Evolutionary conservation across 2,329 filamentous ascomycete genomes (phyloP), one percentile per base, ranked within the genome.

Genomic region (Microsporum ferrugineum): DNA sequence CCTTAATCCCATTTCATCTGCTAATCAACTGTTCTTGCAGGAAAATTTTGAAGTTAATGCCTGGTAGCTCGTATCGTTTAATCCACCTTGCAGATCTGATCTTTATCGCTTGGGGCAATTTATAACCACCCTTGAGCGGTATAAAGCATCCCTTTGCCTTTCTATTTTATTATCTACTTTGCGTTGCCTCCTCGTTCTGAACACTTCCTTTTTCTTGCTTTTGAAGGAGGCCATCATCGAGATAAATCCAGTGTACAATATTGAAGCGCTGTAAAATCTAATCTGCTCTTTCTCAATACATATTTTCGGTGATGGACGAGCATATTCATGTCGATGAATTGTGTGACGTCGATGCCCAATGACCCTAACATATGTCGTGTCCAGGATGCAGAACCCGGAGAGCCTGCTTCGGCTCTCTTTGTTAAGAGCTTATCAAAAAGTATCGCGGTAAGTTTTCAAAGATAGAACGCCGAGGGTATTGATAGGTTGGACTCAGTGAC

Each of bases 21-120:
- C 61, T 66, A 62, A 63, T 61, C 12, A 39, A 43, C 66, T 61
- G 64, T n/a, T 14, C 59, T 49, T 34, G 38, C 64, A 91, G 85
- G 92, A 97, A 76, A 96, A 95, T 72, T 97, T 96, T 68, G 92
- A 97, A 70, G 88, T 95, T 62, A 84, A 84, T 69, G 89, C 90
- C 57, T 96, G 91, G 89, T 95, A 85, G 76, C 60, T 23, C 5
- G 6, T 57, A 14, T 8, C 45, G n/a, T 5, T 57, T 33, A 7
- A 36, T 51, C 27, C 33, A 3, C 51, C 49, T 29, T 34, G 31
- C 49, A 33, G 49, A 34, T 53, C 49, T 33, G 49, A 55, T 55
- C 51, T 36, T 17, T 55, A 55, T 34, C 51, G 31, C 51, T 36
- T 10, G 31, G 51, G 10, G 51, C 31, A n/a, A 55, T 27, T n/a